These are phyloP conservation scores for Boletus vinaceobasis DNA, from an alignment of 768 basidiomycete species.

Conservation along the genomic window DNA sequence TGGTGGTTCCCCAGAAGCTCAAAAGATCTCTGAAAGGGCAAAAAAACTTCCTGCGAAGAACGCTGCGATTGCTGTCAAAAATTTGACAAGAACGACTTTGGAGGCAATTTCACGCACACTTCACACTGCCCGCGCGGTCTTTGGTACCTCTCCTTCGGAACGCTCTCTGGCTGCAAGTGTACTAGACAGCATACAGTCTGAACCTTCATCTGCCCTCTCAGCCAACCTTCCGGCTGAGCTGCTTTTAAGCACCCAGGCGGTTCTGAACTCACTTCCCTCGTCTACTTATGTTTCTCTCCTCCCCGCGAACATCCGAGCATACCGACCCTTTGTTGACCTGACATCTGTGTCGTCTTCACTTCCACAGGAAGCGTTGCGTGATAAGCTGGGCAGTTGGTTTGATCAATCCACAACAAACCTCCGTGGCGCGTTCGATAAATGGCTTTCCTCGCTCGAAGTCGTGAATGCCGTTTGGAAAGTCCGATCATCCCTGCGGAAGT, in stretches of 20 bases:
- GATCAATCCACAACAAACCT: slow-evolving; percentile 45
- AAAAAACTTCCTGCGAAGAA: slow-evolving; percentile 27
- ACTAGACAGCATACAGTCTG: slow-evolving; percentile 62
- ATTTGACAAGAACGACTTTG: slow-evolving; percentile 49
- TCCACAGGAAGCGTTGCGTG: slow-evolving; percentile 39
- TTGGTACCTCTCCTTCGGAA: slow-evolving; percentile 37
- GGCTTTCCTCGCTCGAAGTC: slow-evolving; percentile 57
- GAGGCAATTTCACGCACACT: slow-evolving; percentile 59
- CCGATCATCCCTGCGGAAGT: slow-evolving; percentile 48
- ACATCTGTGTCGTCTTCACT: slow-evolving; percentile 54
- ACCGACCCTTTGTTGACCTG: slow-evolving; percentile 83
- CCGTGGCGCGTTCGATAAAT: slow-evolving; percentile 43
- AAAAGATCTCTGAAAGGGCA: neutral
- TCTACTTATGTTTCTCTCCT: slow-evolving; percentile 79
- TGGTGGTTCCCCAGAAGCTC: slow-evolving; percentile 31
- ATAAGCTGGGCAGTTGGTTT: slow-evolving; percentile 65
- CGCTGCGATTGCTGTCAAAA: slow-evolving; percentile 49
- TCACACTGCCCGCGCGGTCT: slow-evolving; percentile 53
- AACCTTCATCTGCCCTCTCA: slow-evolving; percentile 28
- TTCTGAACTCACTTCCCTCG: slow-evolving; percentile 74
- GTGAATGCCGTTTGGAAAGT: slow-evolving; percentile 72
- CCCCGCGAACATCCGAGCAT: slow-evolving; percentile 64
- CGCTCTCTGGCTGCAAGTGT: slow-evolving; percentile 52
- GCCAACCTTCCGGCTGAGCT: slow-evolving; percentile 46
- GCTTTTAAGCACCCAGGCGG: slow-evolving; percentile 59